phyloP scores from a whole-genome alignment of 2,329 filamentous ascomycete species.

The Colletotrichum abscissum region DNA sequence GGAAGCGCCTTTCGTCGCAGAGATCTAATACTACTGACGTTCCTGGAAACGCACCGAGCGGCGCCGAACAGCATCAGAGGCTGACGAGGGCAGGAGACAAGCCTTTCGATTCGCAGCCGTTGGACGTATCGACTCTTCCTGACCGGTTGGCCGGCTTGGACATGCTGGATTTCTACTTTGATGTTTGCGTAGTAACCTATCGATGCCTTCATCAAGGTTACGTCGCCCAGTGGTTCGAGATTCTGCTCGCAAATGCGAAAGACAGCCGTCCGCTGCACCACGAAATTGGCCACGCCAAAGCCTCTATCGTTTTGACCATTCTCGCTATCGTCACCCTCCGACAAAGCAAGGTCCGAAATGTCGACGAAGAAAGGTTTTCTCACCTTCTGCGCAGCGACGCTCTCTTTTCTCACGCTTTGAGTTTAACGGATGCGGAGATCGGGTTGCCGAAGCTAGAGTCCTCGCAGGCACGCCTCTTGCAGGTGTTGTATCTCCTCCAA shows the following conservation, averaged over 20 bases:
- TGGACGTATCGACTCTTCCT: conserved; percentile 35
- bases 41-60: conserved; percentile 32
- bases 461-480: conserved; percentile 67
- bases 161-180: conserved; percentile 61
- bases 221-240: conserved; percentile 58
- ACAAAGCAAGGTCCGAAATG: conserved; percentile 49
- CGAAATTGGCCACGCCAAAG: conserved; percentile 55
- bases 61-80: conserved; percentile 39
- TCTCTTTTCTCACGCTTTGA: conserved; percentile 39
- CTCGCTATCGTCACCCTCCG: conserved; percentile 60
- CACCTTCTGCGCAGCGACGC: conserved; percentile 39
- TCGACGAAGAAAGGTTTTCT: conserved; percentile 11
- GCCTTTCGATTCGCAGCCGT: conserved; percentile 39
- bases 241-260: conserved; percentile 49
- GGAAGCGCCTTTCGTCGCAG: conserved; percentile 54
- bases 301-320: conserved; percentile 58
- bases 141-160: conserved; percentile 34
- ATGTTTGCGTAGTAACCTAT: conserved; percentile 69
- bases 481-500: conserved; percentile 68
- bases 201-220: conserved; percentile 65
- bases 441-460: conserved; percentile 66
- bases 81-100: conserved; percentile 44
- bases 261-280: conserved; percentile 49
- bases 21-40: conserved; percentile 40
- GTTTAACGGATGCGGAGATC: conserved; percentile 56